phyloP scores from a whole-genome alignment of 257 asterid genomes.

The Cordia subcordata region DNA sequence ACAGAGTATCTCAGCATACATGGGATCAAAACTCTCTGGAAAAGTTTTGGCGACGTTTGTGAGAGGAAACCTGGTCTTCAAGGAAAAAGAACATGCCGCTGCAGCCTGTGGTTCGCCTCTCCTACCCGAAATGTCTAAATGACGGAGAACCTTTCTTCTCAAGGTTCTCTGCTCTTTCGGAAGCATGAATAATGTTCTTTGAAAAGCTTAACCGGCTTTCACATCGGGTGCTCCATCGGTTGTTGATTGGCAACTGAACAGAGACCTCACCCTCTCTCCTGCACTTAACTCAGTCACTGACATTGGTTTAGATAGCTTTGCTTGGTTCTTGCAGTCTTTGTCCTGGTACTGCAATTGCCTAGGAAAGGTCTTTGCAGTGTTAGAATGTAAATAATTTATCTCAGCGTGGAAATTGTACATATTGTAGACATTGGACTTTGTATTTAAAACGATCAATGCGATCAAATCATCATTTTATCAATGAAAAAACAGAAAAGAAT shows the following conservation, averaged over 20 bases:
- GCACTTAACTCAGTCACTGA: no score
- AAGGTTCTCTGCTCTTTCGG: not conserved
- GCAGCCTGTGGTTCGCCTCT: slow-evolving; percentile 71
- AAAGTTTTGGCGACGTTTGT: slow-evolving; percentile 72
- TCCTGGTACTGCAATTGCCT: not conserved
- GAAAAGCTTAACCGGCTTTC: not conserved
- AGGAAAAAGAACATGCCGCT: slow-evolving; percentile 64
- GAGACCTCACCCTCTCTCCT: no score
- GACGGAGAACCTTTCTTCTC: not conserved
- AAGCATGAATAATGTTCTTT: not conserved
- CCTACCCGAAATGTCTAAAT: slow-evolving; percentile 28
- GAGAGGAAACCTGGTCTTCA: slow-evolving; percentile 69
- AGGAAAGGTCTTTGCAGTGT: not conserved
- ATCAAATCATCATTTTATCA: not conserved
- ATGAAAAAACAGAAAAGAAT: no score
- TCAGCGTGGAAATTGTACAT: not conserved
- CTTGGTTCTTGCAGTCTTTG: not conserved
- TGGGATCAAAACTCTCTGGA: slow-evolving; percentile 77
- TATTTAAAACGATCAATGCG: not conserved
- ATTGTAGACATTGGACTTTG: not conserved
- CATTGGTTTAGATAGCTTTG: not conserved
- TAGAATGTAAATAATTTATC: not conserved
- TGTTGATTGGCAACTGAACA: no score
- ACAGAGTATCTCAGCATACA: slow-evolving; percentile 85
- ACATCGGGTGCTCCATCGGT: no score